Percentiles rank a stretch among this genome's conserved stretches.
These are phyloP conservation scores for Fusarium hainanense DNA, from an alignment of 2,329 filamentous ascomycete genomes.

Conservation along the genomic window DNA sequence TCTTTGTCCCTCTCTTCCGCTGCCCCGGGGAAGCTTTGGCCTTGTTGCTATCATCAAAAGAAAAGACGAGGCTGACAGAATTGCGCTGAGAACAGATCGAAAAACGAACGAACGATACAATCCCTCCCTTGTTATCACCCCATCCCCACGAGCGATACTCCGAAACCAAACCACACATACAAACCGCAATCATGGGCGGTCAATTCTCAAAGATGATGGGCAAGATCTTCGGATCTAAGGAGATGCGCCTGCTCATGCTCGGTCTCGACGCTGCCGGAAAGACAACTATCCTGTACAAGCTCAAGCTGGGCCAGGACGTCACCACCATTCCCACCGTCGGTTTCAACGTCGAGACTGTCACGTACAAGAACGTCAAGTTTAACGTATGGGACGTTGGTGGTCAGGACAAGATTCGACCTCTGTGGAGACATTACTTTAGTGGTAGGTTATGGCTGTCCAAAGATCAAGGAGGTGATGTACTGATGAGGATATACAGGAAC, in stretches of 20 bases:
- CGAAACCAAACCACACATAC: background rate
- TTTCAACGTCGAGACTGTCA: constrained; percentile 99
- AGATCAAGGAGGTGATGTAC: background rate
- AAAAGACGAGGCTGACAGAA: constrained; percentile 17
- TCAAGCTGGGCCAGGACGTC: constrained; percentile 97
- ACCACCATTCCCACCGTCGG: constrained; percentile 98
- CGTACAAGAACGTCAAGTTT: constrained; percentile 99
- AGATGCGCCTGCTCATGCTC: constrained; percentile 98
- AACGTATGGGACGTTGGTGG: constrained; percentile 99
- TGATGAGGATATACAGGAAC: constrained; percentile 70
- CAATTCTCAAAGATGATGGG: constrained; percentile 96
- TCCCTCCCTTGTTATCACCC: constrained; percentile 7
- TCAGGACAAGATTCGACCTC: constrained; percentile 97
- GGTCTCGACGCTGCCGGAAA: constrained; percentile 98
- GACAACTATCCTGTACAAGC: constrained; percentile 98
- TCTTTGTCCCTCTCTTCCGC: background rate
- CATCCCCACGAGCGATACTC: background rate
- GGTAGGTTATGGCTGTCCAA: constrained; percentile 59
- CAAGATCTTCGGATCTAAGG: constrained; percentile 99
- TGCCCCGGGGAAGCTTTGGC: background rate
- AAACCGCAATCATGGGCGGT: constrained; percentile 78
- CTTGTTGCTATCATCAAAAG: constrained; percentile 1
- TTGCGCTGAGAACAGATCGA: constrained; percentile 15
- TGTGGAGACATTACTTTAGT: constrained; percentile 98
- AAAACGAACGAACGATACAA: background rate